phyloP scores from a whole-genome alignment of 352 stramenopile genomes.

The Pythium utonaiense region DNA sequence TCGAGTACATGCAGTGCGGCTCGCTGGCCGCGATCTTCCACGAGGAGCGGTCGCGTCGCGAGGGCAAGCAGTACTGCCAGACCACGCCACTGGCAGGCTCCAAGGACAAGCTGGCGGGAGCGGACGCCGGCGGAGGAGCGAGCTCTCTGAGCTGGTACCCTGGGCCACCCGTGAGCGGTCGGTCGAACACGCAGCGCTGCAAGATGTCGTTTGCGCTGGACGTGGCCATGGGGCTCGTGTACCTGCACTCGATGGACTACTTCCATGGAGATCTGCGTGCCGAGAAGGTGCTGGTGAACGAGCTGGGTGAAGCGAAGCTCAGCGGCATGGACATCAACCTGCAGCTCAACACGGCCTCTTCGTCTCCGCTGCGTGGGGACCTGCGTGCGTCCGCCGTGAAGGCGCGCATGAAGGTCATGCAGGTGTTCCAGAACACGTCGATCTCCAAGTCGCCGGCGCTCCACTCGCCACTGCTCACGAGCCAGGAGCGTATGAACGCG shows the following conservation, averaged over 20 bases:
- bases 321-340: conserved; percentile 60
- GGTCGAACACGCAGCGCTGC: conserved; percentile 26
- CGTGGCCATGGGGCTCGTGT: conserved; percentile 76
- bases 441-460: conserved; percentile 29
- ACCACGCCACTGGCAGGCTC: background rate
- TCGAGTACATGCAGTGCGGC: conserved; percentile 72
- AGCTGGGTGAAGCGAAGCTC: conserved; percentile 75
- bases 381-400: conserved; percentile 44
- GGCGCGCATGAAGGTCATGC: conserved; percentile 28
- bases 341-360: conserved; percentile 20
- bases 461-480: conserved; percentile 18
- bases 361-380: conserved; percentile 8
- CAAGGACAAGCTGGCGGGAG: background rate
- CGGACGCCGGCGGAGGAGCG: background rate
- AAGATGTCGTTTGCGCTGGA: conserved; percentile 79
- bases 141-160: conserved; percentile 29
- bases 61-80: conserved; percentile 47
- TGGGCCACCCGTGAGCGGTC: conserved; percentile 46
- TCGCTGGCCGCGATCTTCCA: conserved; percentile 61
- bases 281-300: conserved; percentile 68
- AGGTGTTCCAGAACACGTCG: conserved; percentile 30
- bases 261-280: conserved; percentile 58
- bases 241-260: conserved; percentile 61
- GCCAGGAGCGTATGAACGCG: background rate
- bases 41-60: conserved; percentile 46